Percentiles rank a stretch among this genome's conserved stretches.
Conservation (phyloP, 2,329 filamentous ascomycete genomes). For the Exophiala alcalophila region DNA sequence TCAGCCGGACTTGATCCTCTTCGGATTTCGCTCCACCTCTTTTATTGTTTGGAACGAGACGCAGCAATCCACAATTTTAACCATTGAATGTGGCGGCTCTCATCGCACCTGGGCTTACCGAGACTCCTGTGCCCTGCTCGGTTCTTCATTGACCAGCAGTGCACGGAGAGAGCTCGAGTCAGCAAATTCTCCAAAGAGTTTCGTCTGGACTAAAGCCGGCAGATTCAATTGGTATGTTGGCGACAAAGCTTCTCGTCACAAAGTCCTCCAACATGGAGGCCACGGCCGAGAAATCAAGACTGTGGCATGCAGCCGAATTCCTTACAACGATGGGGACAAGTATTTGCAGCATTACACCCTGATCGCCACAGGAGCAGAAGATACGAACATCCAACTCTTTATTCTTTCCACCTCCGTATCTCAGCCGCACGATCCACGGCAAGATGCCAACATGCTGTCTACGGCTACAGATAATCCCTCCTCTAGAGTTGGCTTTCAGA, state of each 20-base stretch:
- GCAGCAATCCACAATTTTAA: conserved; percentile 64
- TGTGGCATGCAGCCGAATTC: conserved; percentile 46
- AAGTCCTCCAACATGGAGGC: conserved; percentile 62
- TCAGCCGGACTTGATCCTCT: conserved; percentile 60
- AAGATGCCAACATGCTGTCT: too few species aligned
- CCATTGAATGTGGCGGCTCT: conserved; percentile 77
- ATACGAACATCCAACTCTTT: conserved; percentile 72
- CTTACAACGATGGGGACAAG: conserved; percentile 6
- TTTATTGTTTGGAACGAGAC: conserved; percentile 82
- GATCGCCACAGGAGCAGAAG: conserved; percentile 67
- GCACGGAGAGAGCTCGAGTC: too few species aligned
- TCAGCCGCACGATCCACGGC: too few species aligned
- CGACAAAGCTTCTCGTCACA: conserved; percentile 42
- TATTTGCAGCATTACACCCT: conserved; percentile 33
- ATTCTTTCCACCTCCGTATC: conserved; percentile 25
- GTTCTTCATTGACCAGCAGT: too few species aligned
- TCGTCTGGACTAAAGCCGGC: conserved; percentile 74
- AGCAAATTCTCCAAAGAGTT: conserved; percentile 37
- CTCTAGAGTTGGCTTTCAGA: conserved; percentile 14
- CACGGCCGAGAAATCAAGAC: conserved; percentile 86
- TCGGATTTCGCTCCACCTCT: conserved; percentile 74
- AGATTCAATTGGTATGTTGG: conserved; percentile 48
- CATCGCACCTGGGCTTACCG: conserved; percentile 71
- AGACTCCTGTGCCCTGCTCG: conserved; percentile 28
- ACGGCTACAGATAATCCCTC: background rate